Conservation (phyloP, 495 filamentous ascomycete genomes). For the Aspergillus mulundensis region DNA sequence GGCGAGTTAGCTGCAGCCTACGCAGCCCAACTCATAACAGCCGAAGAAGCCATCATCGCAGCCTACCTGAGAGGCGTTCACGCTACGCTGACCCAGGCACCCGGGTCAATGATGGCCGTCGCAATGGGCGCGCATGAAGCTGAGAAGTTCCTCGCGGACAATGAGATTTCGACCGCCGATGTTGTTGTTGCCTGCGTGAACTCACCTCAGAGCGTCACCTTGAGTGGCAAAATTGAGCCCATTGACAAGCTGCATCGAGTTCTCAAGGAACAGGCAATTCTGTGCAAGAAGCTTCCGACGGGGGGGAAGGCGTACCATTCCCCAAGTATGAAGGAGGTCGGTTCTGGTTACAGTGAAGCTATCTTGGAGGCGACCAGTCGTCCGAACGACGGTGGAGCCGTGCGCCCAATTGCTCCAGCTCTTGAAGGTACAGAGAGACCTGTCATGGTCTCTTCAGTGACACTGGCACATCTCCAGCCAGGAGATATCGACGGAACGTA, state of each 20-base stretch:
- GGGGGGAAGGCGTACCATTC: slow-evolving; percentile 56
- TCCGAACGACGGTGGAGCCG: background rate
- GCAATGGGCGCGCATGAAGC: background rate
- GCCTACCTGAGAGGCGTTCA: slow-evolving; percentile 24
- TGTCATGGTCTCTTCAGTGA: background rate
- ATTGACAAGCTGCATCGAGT: slow-evolving; percentile 12
- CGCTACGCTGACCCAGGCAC: slow-evolving; percentile 14
- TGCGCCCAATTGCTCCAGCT: background rate
- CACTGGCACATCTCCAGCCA: background rate
- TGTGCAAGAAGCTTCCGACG: slow-evolving; percentile 37
- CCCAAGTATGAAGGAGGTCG: slow-evolving; percentile 45
- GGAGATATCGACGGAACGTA: background rate
- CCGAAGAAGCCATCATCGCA: slow-evolving; percentile 19
- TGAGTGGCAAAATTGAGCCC: slow-evolving; percentile 41
- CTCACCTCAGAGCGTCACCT: slow-evolving; percentile 40
- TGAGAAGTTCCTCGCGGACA: background rate
- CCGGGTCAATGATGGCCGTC: background rate
- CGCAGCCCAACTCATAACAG: slow-evolving; percentile 21
- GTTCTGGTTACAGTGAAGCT: slow-evolving; percentile 32
- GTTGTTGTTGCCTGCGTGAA: slow-evolving; percentile 43
- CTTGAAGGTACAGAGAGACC: background rate
- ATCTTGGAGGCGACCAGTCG: background rate
- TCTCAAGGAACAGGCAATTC: slow-evolving; percentile 17
- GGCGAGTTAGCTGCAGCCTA: slow-evolving; percentile 37
- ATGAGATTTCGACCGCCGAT: background rate